These are phyloP conservation scores for Sporothrix euskadiensis DNA, from an alignment of 2,329 filamentous ascomycete species.

Conservation along the genomic window DNA sequence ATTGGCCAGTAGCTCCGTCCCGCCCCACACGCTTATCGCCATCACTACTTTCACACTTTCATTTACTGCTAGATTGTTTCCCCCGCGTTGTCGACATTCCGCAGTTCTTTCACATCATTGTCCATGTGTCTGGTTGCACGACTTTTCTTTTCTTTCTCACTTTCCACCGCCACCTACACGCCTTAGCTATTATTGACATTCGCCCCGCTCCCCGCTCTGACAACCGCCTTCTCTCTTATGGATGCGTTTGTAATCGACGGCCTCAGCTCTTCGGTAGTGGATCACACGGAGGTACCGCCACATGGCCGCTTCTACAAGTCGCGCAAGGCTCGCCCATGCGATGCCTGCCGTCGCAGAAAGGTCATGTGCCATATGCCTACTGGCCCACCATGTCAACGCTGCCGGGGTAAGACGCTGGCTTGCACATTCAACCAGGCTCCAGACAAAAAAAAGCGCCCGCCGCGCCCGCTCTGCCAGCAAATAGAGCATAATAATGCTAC, in stretches of 20 bases:
- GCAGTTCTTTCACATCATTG: neutral
- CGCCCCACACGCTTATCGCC: neutral
- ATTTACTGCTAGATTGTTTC: neutral
- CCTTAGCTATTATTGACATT: neutral
- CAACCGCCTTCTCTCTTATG: neutral
- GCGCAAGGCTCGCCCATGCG: constrained; percentile 31
- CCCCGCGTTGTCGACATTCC: neutral
- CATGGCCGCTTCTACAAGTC: constrained; percentile 32
- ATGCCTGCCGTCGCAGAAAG: constrained; percentile 30
- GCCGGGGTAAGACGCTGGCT: constrained; percentile 19
- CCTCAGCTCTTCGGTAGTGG: neutral
- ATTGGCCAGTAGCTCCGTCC: neutral
- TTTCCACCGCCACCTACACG: neutral
- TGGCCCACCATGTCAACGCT: constrained; percentile 31
- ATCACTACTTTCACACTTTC: neutral
- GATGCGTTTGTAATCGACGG: neutral
- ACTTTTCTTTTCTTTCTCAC: neutral
- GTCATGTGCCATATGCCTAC: constrained; percentile 32
- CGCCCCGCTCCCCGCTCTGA: neutral
- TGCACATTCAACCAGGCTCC: constrained; percentile 31
- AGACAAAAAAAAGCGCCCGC: constrained; percentile 24
- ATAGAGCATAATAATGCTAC: neutral
- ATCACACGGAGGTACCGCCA: neutral
- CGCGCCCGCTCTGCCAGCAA: neutral
- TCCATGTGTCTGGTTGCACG: too few species aligned